Evolutionary conservation across 2,329 filamentous ascomycete species (phyloP), one percentile per base, ranked within the genome.

Genomic region (Pseudonectria buxi): DNA sequence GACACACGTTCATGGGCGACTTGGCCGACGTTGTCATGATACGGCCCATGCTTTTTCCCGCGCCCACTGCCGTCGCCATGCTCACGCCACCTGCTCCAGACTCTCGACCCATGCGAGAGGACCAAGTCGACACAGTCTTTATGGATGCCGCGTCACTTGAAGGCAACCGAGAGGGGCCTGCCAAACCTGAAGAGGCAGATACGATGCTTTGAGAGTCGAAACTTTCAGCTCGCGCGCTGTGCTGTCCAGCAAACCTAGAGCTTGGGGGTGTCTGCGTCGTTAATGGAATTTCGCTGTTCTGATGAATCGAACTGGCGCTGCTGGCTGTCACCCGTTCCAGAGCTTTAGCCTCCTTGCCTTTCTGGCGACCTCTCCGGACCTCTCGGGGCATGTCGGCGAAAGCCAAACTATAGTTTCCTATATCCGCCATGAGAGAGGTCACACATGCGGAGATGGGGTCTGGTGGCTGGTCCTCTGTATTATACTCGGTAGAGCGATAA

Each of bases 1-100:
- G 63, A 27, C 85, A 86, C 44, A 95, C 83, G 56, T 94, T 86
- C 71, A 92, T 82, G 0, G 88, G 89, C 2, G 82, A 81, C 49
- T 84, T 86, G 40, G 90, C 69, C 5, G 84, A 77, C n/a, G 83
- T 80, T 10, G 74, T 73, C 5, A 89, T 76, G 31, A 92, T 81
- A n/a, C 79, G 76, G 14, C 76, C 73, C 25, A 88, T 72, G 2
- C 81, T 78, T 46, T 77, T 81, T 2, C 77, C 74, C 7, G 83
- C 78, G 30, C 75, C 76, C 10, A 83, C n/a, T n/a, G n/a, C n/a
- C n/a, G n/a, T n/a, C 13, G 84, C 80, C 2, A 79, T 39, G 5
- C 62, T 48, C 10, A 57, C 29, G 2, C 50, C 36, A 5, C 51
- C 49, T 7, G 46, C n/a, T n/a, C n/a, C n/a, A n/a, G n/a, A n/a